These are phyloP conservation scores for Aspergillus funiculosus DNA, from an alignment of 495 filamentous ascomycete genomes.

Conservation along the genomic window DNA sequence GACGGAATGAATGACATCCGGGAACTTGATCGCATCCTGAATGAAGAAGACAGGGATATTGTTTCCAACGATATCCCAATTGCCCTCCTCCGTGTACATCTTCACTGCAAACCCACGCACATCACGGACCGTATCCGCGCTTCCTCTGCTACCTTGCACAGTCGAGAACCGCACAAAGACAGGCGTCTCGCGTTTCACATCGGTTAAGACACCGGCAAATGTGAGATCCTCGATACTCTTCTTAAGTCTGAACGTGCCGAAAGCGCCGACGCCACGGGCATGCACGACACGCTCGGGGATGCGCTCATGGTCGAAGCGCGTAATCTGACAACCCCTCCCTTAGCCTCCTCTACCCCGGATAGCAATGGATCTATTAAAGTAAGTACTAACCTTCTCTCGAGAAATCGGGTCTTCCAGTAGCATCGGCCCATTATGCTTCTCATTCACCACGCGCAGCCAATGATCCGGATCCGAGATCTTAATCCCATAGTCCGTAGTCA, in stretches of 20 bases:
- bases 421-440: constrained; percentile 59
- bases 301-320: constrained; percentile 79
- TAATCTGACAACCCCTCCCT: constrained; percentile 51
- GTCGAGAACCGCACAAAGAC: constrained; percentile 81
- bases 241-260: constrained; percentile 72
- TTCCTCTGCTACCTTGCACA: constrained; percentile 70
- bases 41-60: constrained; percentile 74
- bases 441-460: constrained; percentile 63
- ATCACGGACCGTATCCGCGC: constrained; percentile 75
- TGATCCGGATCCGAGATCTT: constrained; percentile 70
- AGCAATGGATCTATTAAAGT: background rate
- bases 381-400: constrained; percentile 59
- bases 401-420: constrained; percentile 80
- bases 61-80: constrained; percentile 72
- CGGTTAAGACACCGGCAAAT: constrained; percentile 66
- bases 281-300: constrained; percentile 89
- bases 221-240: constrained; percentile 67
- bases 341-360: too few species aligned
- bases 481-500: constrained; percentile 74
- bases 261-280: constrained; percentile 76
- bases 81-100: constrained; percentile 54
- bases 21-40: constrained; percentile 68
- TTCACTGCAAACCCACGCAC: constrained; percentile 79
- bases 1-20: constrained; percentile 66
- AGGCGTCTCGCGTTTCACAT: constrained; percentile 72